phyloP scores from a whole-genome alignment of 495 filamentous ascomycete genomes.

The Lindgomyces ingoldianus region DNA sequence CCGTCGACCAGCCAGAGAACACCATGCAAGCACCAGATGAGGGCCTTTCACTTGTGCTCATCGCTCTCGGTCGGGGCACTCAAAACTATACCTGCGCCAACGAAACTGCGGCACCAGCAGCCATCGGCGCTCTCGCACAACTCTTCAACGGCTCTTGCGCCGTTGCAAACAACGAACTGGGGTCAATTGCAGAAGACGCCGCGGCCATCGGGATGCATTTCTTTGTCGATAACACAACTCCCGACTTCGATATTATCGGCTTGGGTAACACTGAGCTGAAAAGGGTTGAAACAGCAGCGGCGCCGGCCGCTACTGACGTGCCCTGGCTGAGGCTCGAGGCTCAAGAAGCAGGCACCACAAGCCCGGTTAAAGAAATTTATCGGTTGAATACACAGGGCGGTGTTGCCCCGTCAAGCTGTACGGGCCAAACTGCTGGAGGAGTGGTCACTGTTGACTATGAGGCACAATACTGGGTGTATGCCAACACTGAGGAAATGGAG shows the following conservation, averaged over 20 bases:
- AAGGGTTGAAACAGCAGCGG: slow-evolving; percentile 52
- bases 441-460: slow-evolving; percentile 76
- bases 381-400: slow-evolving; percentile 83
- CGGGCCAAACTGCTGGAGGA: slow-evolving; percentile 55
- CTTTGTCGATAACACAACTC: slow-evolving; percentile 63
- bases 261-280: slow-evolving; percentile 63
- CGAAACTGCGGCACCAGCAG: slow-evolving; percentile 51
- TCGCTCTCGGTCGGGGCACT: slow-evolving; percentile 82
- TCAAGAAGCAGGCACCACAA: slow-evolving; percentile 45
- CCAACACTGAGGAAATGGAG: slow-evolving; percentile 5
- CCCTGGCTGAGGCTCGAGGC: slow-evolving; percentile 62
- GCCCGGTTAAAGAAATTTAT: slow-evolving; percentile 68
- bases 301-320: slow-evolving; percentile 65
- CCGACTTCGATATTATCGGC: slow-evolving; percentile 70
- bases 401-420: slow-evolving; percentile 68
- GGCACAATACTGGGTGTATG: slow-evolving; percentile 64
- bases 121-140: slow-evolving; percentile 71
- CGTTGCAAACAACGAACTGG: slow-evolving; percentile 63
- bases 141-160: slow-evolving; percentile 89
- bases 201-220: slow-evolving; percentile 79
- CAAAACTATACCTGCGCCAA: slow-evolving; percentile 89
- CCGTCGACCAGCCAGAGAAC: slow-evolving; percentile 19
- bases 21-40: slow-evolving; percentile 58
- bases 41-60: slow-evolving; percentile 65
- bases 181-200: slow-evolving; percentile 40